Evolutionary conservation across 1,139 yeast species (phyloP).

Genomic region (Blastobotrys proliferans): DNA sequence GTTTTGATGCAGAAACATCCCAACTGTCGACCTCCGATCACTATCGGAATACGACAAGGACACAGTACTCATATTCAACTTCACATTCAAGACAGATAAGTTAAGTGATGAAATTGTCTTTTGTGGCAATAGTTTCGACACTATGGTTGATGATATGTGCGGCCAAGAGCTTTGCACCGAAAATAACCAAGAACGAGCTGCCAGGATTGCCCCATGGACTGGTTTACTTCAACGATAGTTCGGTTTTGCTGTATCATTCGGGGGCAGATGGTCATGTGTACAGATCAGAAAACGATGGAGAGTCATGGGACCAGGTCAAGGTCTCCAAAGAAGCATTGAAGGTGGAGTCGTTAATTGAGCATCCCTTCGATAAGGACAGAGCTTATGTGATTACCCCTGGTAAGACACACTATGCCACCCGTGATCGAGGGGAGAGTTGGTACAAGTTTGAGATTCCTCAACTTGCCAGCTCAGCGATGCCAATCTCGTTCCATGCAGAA

Average conservation of each 20-base stretch:
- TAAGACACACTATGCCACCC: constrained; percentile 48
- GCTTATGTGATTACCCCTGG: constrained; percentile 48
- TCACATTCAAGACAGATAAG: no score
- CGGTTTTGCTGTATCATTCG: constrained; percentile 38
- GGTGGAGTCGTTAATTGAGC: constrained; percentile 39
- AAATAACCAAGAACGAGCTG: constrained; percentile 5
- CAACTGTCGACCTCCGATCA: no score
- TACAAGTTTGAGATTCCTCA: constrained; percentile 34
- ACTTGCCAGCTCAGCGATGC: constrained; percentile 23
- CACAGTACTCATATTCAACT: no score
- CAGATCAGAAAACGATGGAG: constrained; percentile 58
- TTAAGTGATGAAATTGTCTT: no score
- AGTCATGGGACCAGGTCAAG: constrained; percentile 44
- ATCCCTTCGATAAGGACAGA: constrained; percentile 43
- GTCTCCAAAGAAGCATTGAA: constrained; percentile 28
- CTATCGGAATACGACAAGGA: no score
- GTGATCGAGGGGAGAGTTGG: constrained; percentile 61
- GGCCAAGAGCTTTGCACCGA: constrained; percentile 2
- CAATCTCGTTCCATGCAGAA: constrained; percentile 41
- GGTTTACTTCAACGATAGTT: constrained; percentile 23
- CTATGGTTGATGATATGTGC: not conserved
- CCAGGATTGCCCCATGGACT: constrained; percentile 36
- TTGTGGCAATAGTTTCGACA: no score
- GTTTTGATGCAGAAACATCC: no score
- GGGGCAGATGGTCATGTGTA: constrained; percentile 33